A percentile compares a stretch with the other conserved stretches of the same genome.
Evolutionary conservation across 1,284 basidiomycete species (phyloP).

Genomic region (Ceratobasidium sp.): DNA sequence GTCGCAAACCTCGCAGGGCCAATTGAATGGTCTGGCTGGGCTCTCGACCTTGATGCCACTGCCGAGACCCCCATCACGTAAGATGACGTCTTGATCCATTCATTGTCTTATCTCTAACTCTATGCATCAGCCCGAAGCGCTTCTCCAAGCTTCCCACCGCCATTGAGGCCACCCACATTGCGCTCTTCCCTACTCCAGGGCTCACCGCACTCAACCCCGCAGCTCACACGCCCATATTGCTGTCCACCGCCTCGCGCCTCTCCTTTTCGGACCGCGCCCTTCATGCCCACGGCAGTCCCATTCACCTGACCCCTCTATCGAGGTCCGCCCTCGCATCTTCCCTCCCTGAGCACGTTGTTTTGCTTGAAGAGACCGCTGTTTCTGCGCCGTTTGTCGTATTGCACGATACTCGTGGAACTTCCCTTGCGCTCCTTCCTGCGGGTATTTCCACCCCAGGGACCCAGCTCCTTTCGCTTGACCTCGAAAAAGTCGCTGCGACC

Average conservation of each 20-base stretch:
- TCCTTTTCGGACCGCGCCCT: slow-evolving; percentile 12
- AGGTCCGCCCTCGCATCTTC: slow-evolving; percentile 19
- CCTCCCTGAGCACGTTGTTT: slow-evolving; percentile 19
- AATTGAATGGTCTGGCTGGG: slow-evolving; percentile 34
- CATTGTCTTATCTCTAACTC: slow-evolving; percentile 1
- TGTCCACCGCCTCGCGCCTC: slow-evolving; percentile 19
- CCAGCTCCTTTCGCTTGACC: slow-evolving; percentile 24
- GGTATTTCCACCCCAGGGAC: slow-evolving; percentile 3
- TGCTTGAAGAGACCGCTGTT: slow-evolving; percentile 4
- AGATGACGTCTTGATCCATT: not conserved
- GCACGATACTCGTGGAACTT: slow-evolving; percentile 20
- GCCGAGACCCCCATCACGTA: slow-evolving; percentile 19
- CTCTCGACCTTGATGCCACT: slow-evolving; percentile 31
- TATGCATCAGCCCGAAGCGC: slow-evolving; percentile 28
- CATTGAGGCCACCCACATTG: slow-evolving; percentile 22
- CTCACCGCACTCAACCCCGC: slow-evolving; percentile 27
- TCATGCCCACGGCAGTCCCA: slow-evolving; percentile 19
- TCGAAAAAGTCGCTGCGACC: slow-evolving; percentile 1
- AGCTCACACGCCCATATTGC: slow-evolving; percentile 17
- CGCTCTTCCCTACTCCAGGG: slow-evolving; percentile 32
- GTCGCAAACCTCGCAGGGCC: slow-evolving; percentile 26
- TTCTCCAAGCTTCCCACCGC: slow-evolving; percentile 28
- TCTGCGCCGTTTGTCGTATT: slow-evolving; percentile 8
- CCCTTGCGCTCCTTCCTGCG: slow-evolving; percentile 14
- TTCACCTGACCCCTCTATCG: slow-evolving; percentile 10